Conservation (phyloP, 1,284 basidiomycete genomes). For the Entoloma clypeatum region DNA sequence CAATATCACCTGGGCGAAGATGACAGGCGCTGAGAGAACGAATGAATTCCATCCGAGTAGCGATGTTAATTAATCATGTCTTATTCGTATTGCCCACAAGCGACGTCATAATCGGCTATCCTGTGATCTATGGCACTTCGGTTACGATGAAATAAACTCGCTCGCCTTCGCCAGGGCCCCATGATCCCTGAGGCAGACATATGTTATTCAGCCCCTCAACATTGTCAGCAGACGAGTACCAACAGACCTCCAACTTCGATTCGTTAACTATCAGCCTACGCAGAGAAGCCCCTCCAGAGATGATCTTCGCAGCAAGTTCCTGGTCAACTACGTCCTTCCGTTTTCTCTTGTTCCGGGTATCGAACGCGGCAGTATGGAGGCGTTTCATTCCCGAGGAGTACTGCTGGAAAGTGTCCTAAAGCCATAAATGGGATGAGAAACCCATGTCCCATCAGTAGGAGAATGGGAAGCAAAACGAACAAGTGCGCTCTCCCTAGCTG, state of each 20-base stretch:
- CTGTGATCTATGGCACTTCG: slow-evolving; percentile 4
- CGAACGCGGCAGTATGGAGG: slow-evolving; percentile 27
- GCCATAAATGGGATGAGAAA: not conserved
- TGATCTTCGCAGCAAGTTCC: slow-evolving; percentile 20
- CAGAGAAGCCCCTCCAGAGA: slow-evolving; percentile 23
- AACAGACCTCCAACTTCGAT: slow-evolving; percentile 29
- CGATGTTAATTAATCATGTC: too few relatives aligned
- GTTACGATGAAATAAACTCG: slow-evolving; percentile 13
- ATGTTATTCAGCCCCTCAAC: not conserved
- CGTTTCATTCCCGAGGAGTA: slow-evolving; percentile 14
- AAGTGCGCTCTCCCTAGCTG: slow-evolving; percentile 23
- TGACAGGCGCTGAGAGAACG: slow-evolving; percentile 48
- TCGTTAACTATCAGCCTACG: slow-evolving; percentile 27
- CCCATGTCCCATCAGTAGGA: too few relatives aligned
- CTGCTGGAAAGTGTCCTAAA: slow-evolving; percentile 21
- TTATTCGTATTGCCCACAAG: not conserved
- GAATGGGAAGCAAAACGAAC: slow-evolving; percentile 15
- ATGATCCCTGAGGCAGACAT: slow-evolving; percentile 15
- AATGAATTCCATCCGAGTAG: too few relatives aligned
- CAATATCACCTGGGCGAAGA: slow-evolving; percentile 51
- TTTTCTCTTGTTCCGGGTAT: slow-evolving; percentile 27
- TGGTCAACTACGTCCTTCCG: slow-evolving; percentile 17
- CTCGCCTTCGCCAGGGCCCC: slow-evolving; percentile 10
- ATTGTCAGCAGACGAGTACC: not conserved
- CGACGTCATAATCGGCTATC: slow-evolving; percentile 1